Conservation (phyloP, 78 protist species). For the Guillardia theta region DNA sequence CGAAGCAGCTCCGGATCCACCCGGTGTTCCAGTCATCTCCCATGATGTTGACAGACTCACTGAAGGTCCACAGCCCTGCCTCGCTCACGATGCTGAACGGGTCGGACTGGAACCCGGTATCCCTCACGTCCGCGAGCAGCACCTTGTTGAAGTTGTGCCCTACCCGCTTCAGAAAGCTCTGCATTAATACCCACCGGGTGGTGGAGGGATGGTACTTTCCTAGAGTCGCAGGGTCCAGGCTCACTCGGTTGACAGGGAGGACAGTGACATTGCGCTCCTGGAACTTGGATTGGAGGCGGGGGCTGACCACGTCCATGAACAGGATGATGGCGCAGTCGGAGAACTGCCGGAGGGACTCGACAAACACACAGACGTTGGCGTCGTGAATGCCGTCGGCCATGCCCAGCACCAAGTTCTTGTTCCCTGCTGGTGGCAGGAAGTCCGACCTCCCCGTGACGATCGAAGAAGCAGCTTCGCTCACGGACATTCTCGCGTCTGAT, state of each 20-base stretch:
- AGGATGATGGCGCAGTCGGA: background rate
- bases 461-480: too few species aligned
- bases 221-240: too few species aligned
- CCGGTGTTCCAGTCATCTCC: background rate
- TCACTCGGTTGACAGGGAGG: too few species aligned
- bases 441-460: too few species aligned
- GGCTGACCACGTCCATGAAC: background rate
- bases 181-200: background rate
- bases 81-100: background rate
- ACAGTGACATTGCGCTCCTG: too few species aligned
- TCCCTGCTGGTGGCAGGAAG: too few species aligned
- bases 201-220: background rate
- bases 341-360: background rate
- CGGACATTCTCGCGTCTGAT: too few species aligned
- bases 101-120: background rate
- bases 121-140: background rate
- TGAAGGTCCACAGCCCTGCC: background rate
- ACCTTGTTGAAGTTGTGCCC: background rate
- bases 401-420: background rate
- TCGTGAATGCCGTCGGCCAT: background rate
- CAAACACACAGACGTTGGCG: background rate
- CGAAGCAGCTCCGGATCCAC: background rate
- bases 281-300: too few species aligned
- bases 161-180: background rate
- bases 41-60: background rate